Evolutionary conservation across 2,329 filamentous ascomycete genomes (phyloP).

Genomic region (Ampelomyces quisqualis): DNA sequence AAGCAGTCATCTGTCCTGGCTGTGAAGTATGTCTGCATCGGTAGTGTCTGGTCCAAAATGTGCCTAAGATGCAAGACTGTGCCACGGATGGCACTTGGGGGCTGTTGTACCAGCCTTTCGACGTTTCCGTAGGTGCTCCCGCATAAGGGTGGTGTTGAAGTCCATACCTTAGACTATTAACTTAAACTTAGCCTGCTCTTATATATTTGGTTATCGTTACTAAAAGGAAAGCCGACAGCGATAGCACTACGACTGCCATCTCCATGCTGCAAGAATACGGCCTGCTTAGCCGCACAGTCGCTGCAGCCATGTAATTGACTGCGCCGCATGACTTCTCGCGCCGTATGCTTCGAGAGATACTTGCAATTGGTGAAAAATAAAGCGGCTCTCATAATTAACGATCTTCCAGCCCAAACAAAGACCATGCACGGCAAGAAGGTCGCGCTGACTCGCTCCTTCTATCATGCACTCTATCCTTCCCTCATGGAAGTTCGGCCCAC

Average conservation of each 20-base stretch:
- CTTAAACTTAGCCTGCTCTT: no score
- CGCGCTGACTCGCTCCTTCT: no score
- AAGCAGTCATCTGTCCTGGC: slow-evolving; percentile 7
- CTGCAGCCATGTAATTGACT: background rate
- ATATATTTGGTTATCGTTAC: background rate
- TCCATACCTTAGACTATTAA: no score
- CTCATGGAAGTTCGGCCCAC: no score
- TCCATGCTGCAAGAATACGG: background rate
- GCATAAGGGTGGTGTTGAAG: background rate
- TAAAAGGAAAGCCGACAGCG: background rate
- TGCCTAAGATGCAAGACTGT: slow-evolving; percentile 16
- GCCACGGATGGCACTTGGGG: slow-evolving; percentile 24
- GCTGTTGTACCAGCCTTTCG: slow-evolving; percentile 11
- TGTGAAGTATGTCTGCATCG: slow-evolving; percentile 4
- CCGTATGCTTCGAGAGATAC: no score
- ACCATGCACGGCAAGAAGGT: no score
- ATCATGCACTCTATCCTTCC: no score
- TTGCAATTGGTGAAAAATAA: no score
- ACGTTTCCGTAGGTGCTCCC: background rate
- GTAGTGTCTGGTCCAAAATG: slow-evolving; percentile 5
- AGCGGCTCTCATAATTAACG: no score
- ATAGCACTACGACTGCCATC: background rate
- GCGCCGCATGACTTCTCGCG: no score
- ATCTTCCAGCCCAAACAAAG: no score
- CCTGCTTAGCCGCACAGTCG: background rate